Base-by-base conservation (phyloP, 2,329 filamentous ascomycete genomes). In the Cercospora sp. region DNA sequence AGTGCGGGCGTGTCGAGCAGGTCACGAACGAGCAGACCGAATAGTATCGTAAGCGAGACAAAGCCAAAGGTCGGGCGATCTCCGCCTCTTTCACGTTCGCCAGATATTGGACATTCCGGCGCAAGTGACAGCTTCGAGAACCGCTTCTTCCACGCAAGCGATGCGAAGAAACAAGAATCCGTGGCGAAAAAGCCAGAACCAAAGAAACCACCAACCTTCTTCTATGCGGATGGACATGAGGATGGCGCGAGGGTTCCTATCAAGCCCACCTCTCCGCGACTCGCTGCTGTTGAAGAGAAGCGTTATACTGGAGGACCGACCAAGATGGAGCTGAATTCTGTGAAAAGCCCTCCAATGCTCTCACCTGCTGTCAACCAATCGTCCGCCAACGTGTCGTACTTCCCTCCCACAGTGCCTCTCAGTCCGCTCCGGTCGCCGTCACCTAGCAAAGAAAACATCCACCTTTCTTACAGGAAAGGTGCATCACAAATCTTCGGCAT, bases 81-180 rank as follows among this genome's bases (percentile, higher is more conserved):
- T 20, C 72, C 79, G 73, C 36, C 78, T 74, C 20, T 77, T 71
- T 63, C 80, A 77, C 62, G 78, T 72, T 65, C 81, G 78, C 60
- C 72, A 31, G 75, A 77, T 51, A 69, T 78, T 5, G 53, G 51
- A 59, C 62, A 58, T 6, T 53, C 53, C n/a, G 61, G 65, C 16
- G 57, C 55, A 23, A 26, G 60, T 48, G 42, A 73, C 73, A 78
- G 77, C 57, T 75, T 76, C 42, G 80, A 80, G 20, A 80, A 90
- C 63, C 94, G 93, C 82, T 98, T 98, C 85, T 97, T 99, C 79
- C 94, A 96, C 78, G 95, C 94, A 30, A 92, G 89, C 78, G 92
- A 97, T 73, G 91, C 86, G 45, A 78, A 78, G 74, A 62, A 74
- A 76, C 61, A 75, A 66, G 68, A 75, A 59, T 64, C 72, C 26